phyloP scores from a whole-genome alignment of 176 grass and related monocot species.

The Hordeum marinum region DNA sequence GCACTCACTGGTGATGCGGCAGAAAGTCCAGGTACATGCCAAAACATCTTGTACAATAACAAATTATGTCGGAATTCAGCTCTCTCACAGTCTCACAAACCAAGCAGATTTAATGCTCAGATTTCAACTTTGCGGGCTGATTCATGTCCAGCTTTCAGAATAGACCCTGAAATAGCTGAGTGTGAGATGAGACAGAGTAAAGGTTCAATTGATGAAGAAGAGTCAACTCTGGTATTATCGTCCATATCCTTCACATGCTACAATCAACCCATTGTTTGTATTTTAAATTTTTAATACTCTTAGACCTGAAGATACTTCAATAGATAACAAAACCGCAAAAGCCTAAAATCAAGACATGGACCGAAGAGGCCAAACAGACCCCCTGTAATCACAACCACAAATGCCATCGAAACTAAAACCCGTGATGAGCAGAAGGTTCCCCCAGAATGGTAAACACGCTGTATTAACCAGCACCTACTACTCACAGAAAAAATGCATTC shows the following conservation, averaged over 20 bases:
- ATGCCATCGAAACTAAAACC: neutral
- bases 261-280: neutral
- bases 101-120: slow-evolving; percentile 25
- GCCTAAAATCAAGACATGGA: neutral
- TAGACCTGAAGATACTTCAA: neutral
- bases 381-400: neutral
- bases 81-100: neutral
- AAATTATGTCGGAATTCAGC: slow-evolving; percentile 10
- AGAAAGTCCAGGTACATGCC: slow-evolving; percentile 83
- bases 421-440: neutral
- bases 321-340: neutral
- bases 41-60: slow-evolving; percentile 72
- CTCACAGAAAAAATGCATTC: neutral
- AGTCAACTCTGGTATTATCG: neutral
- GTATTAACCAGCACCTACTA: neutral
- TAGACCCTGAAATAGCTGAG: slow-evolving; percentile 20
- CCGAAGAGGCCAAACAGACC: neutral
- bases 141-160: slow-evolving; percentile 2
- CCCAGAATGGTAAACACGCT: neutral
- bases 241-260: neutral
- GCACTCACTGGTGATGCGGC: slow-evolving; percentile 77
- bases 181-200: neutral
- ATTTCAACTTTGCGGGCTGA: neutral
- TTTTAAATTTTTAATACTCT: neutral
- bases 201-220: slow-evolving; percentile 1